Percentiles rank a stretch among this genome's conserved stretches.
Conservation (phyloP, 1,284 basidiomycete species). For the Cryptococcus sp. region DNA sequence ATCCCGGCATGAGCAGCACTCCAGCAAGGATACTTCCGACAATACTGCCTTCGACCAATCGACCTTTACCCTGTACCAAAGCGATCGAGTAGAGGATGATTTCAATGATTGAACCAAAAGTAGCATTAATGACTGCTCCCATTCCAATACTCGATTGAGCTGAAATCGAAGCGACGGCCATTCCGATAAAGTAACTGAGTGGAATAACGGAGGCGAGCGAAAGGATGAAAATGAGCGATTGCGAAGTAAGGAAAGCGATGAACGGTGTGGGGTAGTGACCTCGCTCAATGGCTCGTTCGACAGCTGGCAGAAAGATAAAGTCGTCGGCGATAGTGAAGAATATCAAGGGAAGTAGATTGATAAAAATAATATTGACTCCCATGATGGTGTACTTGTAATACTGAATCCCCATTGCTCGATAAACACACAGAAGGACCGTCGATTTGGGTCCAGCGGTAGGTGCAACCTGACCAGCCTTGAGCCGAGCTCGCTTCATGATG, state of each 20-base stretch:
- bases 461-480: slow-evolving; percentile 67
- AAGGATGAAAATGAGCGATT: slow-evolving; percentile 77
- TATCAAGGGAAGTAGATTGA: slow-evolving; percentile 90
- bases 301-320: slow-evolving; percentile 70
- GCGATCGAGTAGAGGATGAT: slow-evolving; percentile 91
- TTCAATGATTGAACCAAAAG: slow-evolving; percentile 97
- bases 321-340: slow-evolving; percentile 96
- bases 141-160: slow-evolving; percentile 98
- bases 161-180: slow-evolving; percentile 98
- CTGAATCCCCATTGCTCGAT: slow-evolving; percentile 81
- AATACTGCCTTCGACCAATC: slow-evolving; percentile 94
- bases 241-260: slow-evolving; percentile 66
- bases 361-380: slow-evolving; percentile 96
- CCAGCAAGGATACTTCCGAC: slow-evolving; percentile 92
- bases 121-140: slow-evolving; percentile 99
- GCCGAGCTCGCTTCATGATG: slow-evolving; percentile 57
- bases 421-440: slow-evolving; percentile 91
- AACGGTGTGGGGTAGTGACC: slow-evolving; percentile 46
- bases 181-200: slow-evolving; percentile 97
- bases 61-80: slow-evolving; percentile 80
- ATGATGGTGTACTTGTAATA: slow-evolving; percentile 99
- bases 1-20: slow-evolving; percentile 93
- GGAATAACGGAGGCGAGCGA: slow-evolving; percentile 91
- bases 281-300: slow-evolving; percentile 58
- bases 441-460: slow-evolving; percentile 67